Percentiles rank a stretch among this genome's conserved stretches.
Evolutionary conservation across 1,284 basidiomycete genomes (phyloP).

Genomic region (Ustilago sp.): DNA sequence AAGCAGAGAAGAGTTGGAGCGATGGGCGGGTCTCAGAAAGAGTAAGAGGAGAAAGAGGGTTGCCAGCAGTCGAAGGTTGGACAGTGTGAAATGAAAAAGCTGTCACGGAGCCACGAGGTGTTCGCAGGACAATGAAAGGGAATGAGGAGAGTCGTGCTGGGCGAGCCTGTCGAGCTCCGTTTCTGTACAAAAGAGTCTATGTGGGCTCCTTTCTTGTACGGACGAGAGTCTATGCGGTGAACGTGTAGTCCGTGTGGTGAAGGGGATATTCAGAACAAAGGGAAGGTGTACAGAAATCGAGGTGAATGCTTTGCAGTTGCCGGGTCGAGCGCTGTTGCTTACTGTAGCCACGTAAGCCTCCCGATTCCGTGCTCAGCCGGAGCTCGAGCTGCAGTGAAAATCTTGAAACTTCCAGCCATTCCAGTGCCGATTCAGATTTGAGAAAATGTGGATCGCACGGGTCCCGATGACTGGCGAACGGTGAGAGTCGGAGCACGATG

Average conservation of each 20-base stretch:
- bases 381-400: not conserved
- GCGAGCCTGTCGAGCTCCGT: not conserved
- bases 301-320: not conserved
- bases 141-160: slow-evolving; percentile 8
- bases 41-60: slow-evolving; percentile 18
- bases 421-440: not conserved
- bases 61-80: slow-evolving; percentile 8
- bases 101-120: not conserved
- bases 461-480: no score
- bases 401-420: not conserved
- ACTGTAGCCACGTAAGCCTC: slow-evolving; percentile 2
- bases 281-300: not conserved
- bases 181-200: slow-evolving; percentile 3
- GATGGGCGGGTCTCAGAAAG: slow-evolving; percentile 27
- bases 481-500: no score
- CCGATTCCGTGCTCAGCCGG: slow-evolving; percentile 3
- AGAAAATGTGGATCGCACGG: no score
- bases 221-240: not conserved
- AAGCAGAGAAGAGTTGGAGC: slow-evolving; percentile 30
- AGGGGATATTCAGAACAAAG: slow-evolving; percentile 6
- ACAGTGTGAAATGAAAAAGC: slow-evolving; percentile 6
- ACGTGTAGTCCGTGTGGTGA: not conserved
- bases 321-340: not conserved
- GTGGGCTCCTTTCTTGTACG: not conserved
- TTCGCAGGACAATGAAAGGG: slow-evolving; percentile 1